Evolutionary conservation across 176 grass and related monocot species (phyloP), one percentile per base, ranked within the genome.

Genomic region (Neostapfia colusana): DNA sequence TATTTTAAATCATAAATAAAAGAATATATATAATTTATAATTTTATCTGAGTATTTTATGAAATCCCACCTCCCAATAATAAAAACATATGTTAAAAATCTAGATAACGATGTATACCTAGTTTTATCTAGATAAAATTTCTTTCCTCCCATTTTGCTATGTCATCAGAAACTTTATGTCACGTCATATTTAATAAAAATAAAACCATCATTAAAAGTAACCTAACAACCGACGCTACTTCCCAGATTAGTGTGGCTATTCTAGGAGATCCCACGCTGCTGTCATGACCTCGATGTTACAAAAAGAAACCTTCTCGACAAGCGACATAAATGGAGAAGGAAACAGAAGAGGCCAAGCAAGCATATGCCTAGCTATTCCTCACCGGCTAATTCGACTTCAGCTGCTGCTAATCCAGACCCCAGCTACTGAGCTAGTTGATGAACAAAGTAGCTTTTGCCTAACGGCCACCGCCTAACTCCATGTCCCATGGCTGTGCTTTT

Each of bases 301-400:
- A 97, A 98, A 93, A 79, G 76, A 82, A 82, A 81, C 86, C 87
- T 79, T 83, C 80, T 55, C 11, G 77, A 48, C 11, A 45, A 17
- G 28, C 20, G 17, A 44, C 65, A 34, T 27, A 54, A 14, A 35
- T 34, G 56, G 43, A 77, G 83, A 65, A 77, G 82, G 72, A 74
- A 71, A 41, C 35, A 21, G 5, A 43, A 56, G 79, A 84, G 71
- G 48, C 65, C 14, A 60, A 55, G 46, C 75, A 63, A 12, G 35
- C 28, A 11, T 73, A 61, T 2, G 67, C 67, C 59, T 17, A 50
- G 21, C 78, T 11, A 51, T 26, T 26, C 50, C 23, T 54, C 43
- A 17, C 38, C 11, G 6, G 25, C 12, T 28, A 44, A 45, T 13
- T 59, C 16, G 23, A 57, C n/a, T n/a, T 4, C 44, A 16, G 25